Evolutionary conservation across 2,329 filamentous ascomycete genomes (phyloP).

Genomic region (Fragosphaeria purpurea): DNA sequence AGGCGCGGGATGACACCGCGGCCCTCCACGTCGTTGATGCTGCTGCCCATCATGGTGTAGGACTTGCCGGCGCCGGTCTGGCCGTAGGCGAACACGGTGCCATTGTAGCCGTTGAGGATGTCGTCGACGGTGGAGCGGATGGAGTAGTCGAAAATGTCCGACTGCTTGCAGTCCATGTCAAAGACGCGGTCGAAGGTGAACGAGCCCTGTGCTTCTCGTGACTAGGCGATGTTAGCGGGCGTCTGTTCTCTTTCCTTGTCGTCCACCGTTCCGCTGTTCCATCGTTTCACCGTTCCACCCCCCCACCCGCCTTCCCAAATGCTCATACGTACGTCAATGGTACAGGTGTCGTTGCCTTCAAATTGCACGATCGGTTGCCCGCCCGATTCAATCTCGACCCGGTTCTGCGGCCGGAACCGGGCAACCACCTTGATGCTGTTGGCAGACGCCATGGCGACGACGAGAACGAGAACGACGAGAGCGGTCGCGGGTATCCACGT

Average conservation of each 20-base stretch:
- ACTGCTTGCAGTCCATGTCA: constrained; percentile 81
- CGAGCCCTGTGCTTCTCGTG: constrained; percentile 67
- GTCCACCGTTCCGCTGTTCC: no score
- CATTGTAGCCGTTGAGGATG: constrained; percentile 98
- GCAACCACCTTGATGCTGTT: constrained; percentile 83
- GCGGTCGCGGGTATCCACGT: constrained; percentile 4
- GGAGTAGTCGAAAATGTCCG: constrained; percentile 96
- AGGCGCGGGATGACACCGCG: constrained; percentile 96
- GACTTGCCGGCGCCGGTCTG: constrained; percentile 98
- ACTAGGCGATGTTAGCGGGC: constrained; percentile 40
- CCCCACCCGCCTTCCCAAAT: background rate
- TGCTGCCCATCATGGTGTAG: constrained; percentile 96
- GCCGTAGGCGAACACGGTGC: constrained; percentile 95
- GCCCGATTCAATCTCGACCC: constrained; percentile 78
- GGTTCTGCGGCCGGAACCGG: constrained; percentile 95
- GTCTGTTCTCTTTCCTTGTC: no score
- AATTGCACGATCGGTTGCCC: constrained; percentile 89
- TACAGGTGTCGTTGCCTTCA: constrained; percentile 79
- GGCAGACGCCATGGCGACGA: constrained; percentile 41
- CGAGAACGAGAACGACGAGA: constrained; percentile 7
- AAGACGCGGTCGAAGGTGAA: constrained; percentile 99
- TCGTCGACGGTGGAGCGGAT: constrained; percentile 94
- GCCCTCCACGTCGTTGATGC: constrained; percentile 79
- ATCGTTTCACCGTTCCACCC: background rate
- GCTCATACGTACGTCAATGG: constrained; percentile 58